These are phyloP conservation scores for Ganoderma multipileum DNA, from an alignment of 1,284 basidiomycete species.

Conservation along the genomic window DNA sequence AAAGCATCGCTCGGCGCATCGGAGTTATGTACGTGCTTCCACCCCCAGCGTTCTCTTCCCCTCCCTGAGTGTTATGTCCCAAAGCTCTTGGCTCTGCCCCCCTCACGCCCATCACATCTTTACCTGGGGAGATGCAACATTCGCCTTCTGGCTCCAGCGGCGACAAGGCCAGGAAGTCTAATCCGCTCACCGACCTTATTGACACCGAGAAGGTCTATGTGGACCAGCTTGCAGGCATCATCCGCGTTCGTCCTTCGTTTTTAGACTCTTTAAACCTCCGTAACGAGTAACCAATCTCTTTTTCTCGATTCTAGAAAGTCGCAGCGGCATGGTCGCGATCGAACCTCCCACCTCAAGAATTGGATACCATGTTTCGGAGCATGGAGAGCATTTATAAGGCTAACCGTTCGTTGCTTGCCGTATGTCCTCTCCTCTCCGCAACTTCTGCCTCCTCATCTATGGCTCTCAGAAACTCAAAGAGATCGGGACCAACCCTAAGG, in stretches of 20 bases:
- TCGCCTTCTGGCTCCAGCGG: conserved; percentile 39
- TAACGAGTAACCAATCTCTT: conserved; percentile 21
- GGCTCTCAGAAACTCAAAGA: conserved; percentile 85
- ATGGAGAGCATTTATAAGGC: conserved; percentile 93
- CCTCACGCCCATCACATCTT: conserved; percentile 33
- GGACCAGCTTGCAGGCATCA: conserved; percentile 89
- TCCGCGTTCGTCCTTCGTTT: conserved; percentile 70
- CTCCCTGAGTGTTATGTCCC: neutral
- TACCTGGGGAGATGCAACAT: conserved; percentile 33
- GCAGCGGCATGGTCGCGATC: conserved; percentile 96
- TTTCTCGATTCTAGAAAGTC: conserved; percentile 71
- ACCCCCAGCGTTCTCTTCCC: neutral
- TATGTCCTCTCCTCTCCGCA: conserved; percentile 46
- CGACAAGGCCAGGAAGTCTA: conserved; percentile 67
- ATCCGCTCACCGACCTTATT: conserved; percentile 91
- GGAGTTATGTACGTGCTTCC: conserved; percentile 31
- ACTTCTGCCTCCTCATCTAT: conserved; percentile 23
- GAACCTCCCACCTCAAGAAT: conserved; percentile 91
- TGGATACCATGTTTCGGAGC: conserved; percentile 94
- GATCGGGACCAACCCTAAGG: conserved; percentile 93
- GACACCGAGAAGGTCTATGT: conserved; percentile 95
- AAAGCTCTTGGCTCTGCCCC: conserved; percentile 30
- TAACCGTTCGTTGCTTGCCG: conserved; percentile 82
- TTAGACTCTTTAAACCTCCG: conserved; percentile 9
- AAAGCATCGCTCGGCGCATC: conserved; percentile 40